Conservation (phyloP, 2,329 filamentous ascomycete genomes). For the Penicillium fuscoglaucum region DNA sequence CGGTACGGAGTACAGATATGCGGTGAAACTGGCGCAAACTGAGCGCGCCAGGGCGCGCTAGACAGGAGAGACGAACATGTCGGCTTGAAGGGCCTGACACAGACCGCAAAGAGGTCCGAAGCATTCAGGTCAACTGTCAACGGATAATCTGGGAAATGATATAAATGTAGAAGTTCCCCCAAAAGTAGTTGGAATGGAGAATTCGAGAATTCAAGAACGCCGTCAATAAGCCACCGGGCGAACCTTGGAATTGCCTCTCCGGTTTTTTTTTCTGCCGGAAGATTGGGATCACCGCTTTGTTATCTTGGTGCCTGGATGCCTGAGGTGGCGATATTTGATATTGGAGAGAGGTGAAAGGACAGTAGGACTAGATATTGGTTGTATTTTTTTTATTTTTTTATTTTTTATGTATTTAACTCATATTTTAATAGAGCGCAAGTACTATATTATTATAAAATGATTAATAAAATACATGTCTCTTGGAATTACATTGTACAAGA, state of each 20-base stretch:
- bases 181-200: neutral
- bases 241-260: slow-evolving; percentile 2
- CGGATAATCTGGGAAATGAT: neutral
- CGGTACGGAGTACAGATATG: slow-evolving; percentile 18
- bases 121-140: slow-evolving; percentile 33
- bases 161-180: neutral
- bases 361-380: neutral
- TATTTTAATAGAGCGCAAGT: neutral
- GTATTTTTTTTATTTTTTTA: too few species aligned
- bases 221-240: neutral
- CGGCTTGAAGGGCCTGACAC: slow-evolving; percentile 36
- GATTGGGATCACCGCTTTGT: slow-evolving; percentile 14
- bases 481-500: neutral
- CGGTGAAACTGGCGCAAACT: slow-evolving; percentile 30
- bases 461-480: neutral
- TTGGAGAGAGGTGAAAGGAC: neutral
- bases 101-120: slow-evolving; percentile 40
- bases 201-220: neutral
- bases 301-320: slow-evolving; percentile 5
- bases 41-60: slow-evolving; percentile 26
- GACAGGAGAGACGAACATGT: slow-evolving; percentile 40
- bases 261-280: slow-evolving; percentile 19
- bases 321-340: neutral
- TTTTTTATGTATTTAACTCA: neutral
- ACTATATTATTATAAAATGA: too few species aligned